Percentiles rank a stretch among this genome's conserved stretches.
Evolutionary conservation across 257 asterid genomes (phyloP).

Genomic region (Solanum piurae): DNA sequence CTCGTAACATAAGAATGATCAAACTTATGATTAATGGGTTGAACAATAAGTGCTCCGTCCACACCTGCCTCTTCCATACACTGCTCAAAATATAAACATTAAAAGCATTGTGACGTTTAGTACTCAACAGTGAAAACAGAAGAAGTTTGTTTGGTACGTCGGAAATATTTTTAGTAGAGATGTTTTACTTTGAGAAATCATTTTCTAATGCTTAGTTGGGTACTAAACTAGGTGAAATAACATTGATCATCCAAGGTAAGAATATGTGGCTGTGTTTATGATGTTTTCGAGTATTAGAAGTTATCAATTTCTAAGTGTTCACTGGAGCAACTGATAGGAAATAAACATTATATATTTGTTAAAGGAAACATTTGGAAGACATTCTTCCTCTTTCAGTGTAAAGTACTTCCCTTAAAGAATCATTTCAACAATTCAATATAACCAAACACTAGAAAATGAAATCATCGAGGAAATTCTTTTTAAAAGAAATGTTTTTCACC

Average conservation of each 20-base stretch:
- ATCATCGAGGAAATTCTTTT: not conserved
- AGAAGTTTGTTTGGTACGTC: not conserved
- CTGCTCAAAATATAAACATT: constrained; percentile 17
- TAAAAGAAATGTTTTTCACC: not conserved
- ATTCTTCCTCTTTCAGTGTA: no score
- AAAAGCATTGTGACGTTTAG: not conserved
- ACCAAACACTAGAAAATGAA: not conserved
- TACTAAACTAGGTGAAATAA: not conserved
- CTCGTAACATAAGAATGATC: constrained; percentile 91
- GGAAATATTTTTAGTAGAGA: not conserved
- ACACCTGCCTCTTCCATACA: constrained; percentile 75
- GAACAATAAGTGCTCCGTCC: constrained; percentile 86
- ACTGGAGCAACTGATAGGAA: not conserved
- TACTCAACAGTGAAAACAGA: not conserved
- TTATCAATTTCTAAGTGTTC: not conserved
- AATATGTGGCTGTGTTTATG: not conserved
- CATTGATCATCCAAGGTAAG: not conserved
- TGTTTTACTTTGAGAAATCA: not conserved
- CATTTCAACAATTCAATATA: not conserved
- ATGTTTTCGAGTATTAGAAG: not conserved
- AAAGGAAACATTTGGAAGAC: not conserved
- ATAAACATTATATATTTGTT: not conserved
- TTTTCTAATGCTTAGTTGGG: not conserved
- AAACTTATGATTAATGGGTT: constrained; percentile 78
- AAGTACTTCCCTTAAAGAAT: not conserved